Evolutionary conservation across 345 rosid species (phyloP), one percentile per base, ranked within the genome.

Genomic region (Anastatica hierochuntica): DNA sequence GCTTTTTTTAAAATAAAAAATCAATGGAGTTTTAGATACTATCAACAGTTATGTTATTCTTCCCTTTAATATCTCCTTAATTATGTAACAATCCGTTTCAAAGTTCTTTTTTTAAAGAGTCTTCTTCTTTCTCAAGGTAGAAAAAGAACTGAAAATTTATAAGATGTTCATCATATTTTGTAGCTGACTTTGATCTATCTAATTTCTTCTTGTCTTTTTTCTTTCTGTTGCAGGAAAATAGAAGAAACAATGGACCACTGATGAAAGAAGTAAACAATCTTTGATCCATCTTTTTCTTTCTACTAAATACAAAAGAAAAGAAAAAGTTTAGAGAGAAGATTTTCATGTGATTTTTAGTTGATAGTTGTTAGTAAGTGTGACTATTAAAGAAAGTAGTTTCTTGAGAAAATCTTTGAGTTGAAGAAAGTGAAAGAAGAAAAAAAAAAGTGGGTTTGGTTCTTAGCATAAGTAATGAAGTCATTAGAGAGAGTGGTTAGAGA

Each of bases 401-500:
- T 29, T 27, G 34, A 12, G 20, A 61, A 34, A 44, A 17, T 16
- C 43, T 2, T 34, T 26, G 64, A 57, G 46, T 43, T 20, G n/a
- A n/a, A 20, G 15, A 50, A 35, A 36, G 26, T 23, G 12, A 64
- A 48, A 8, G 43, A 26, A 8, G n/a, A 36, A 58, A 17, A 29
- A 29, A 8, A 23, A 23, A n/a, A n/a, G 27, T 55, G 58, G 16
- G 46, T 57, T 49, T 49, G 19, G 48, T 23, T 29, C 6, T 38
- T 10, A 74, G 66, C 38, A 84, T 74, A 7, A 24, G 3, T 7
- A 24, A 24, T n/a, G 65, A 92, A 79, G 77, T 73, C 79, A 30
- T 59, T 92, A 15, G 96, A 92, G 65, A 92, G 83, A 62, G 70
- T 81, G 7, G 73, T 92, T 43, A 88, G 95, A 54, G 95, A 85